These are phyloP conservation scores for Apiotrichum mycotoxinovorans DNA, from an alignment of 1,284 basidiomycete species.

Conservation along the genomic window DNA sequence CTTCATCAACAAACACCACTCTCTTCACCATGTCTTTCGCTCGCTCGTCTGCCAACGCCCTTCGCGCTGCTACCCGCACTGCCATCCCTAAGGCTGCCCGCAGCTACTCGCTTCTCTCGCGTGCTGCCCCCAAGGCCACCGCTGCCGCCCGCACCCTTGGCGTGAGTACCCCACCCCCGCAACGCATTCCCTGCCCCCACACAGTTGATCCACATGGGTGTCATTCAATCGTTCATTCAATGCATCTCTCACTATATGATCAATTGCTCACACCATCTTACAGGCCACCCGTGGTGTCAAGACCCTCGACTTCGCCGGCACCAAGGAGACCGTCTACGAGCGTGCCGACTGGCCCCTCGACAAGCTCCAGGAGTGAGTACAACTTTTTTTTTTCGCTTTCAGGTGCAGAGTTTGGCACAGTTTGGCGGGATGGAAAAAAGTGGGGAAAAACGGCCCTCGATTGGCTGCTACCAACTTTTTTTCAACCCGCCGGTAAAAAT, in stretches of 20 bases:
- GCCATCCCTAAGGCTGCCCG: constrained; percentile 49
- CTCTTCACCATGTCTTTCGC: constrained; percentile 41
- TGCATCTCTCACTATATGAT: not conserved
- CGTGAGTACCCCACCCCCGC: constrained; percentile 23
- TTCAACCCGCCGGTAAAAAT: not conserved
- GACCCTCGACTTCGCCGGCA: constrained; percentile 96
- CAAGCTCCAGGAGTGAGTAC: constrained; percentile 79
- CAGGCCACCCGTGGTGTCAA: constrained; percentile 72
- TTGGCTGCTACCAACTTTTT: not conserved
- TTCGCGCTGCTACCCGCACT: constrained; percentile 52
- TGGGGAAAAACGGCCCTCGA: not conserved
- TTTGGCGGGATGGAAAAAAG: not conserved
- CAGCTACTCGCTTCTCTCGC: constrained; percentile 71
- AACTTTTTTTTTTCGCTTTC: not conserved
- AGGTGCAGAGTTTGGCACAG: not conserved
- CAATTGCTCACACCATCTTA: constrained; percentile 9
- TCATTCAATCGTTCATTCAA: not conserved
- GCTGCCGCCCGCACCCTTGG: constrained; percentile 46
- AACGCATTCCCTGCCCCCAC: constrained; percentile 1
- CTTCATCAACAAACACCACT: constrained; percentile 4
- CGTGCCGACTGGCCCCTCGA: constrained; percentile 96
- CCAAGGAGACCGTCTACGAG: constrained; percentile 94
- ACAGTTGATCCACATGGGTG: not conserved
- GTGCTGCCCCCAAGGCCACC: constrained; percentile 50
- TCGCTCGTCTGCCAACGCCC: constrained; percentile 39